These are phyloP conservation scores for Trichomonascaceae sp. DNA, from an alignment of 1,139 yeast genomes.

Conservation along the genomic window DNA sequence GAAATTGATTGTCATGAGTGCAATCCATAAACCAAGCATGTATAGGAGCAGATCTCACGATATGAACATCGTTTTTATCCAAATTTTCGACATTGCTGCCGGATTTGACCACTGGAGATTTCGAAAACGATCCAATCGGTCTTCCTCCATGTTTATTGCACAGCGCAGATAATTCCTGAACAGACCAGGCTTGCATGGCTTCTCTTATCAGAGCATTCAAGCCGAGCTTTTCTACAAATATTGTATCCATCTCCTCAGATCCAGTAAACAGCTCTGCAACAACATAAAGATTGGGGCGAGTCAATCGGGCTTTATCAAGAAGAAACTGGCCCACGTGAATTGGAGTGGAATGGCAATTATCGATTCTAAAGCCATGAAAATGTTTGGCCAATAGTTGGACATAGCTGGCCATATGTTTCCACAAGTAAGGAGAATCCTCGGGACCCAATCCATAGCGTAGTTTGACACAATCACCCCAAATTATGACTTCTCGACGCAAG, in stretches of 20 bases:
- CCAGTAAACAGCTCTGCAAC: conserved; percentile 95
- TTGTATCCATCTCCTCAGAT: conserved; percentile 80
- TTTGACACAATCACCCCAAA: conserved; percentile 97
- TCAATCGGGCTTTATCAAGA: conserved; percentile 79
- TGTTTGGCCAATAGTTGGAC: conserved; percentile 66
- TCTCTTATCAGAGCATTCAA: conserved; percentile 85
- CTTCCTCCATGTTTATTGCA: conserved; percentile 92
- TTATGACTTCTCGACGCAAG: conserved; percentile 84
- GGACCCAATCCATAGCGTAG: conserved; percentile 73
- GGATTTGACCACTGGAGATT: conserved; percentile 24
- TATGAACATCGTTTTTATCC: conserved; percentile 29
- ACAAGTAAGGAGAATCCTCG: conserved; percentile 78
- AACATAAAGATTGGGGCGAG: conserved; percentile 79
- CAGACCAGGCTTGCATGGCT: conserved; percentile 96
- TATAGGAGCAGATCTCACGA: conserved; percentile 62
- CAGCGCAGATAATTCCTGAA: conserved; percentile 75
- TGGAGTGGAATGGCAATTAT: conserved; percentile 95
- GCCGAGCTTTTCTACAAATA: conserved; percentile 86
- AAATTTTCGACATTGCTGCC: conserved; percentile 14
- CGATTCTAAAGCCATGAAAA: conserved; percentile 87
- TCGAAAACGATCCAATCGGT: conserved; percentile 78
- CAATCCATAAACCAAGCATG: conserved; percentile 97
- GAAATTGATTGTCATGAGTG: conserved; percentile 92
- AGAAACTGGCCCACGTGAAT: conserved; percentile 86
- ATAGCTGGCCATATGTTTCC: conserved; percentile 84